These are phyloP conservation scores for Pleurotus sapidus DNA, from an alignment of 768 basidiomycete genomes.

Conservation along the genomic window DNA sequence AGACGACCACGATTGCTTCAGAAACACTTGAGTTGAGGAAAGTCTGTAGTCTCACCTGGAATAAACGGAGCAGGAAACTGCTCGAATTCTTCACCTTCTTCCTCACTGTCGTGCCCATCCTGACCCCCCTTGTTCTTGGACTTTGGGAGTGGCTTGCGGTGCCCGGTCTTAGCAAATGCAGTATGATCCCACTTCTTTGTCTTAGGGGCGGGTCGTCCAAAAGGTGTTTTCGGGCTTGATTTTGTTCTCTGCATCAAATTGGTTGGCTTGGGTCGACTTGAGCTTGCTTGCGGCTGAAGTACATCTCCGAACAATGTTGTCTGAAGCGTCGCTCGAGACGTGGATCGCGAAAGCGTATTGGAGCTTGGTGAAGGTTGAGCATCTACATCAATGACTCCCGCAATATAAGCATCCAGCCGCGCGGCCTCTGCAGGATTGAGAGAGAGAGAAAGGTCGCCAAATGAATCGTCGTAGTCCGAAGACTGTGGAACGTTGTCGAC, in stretches of 20 bases:
- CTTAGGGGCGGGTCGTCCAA: constrained; percentile 57
- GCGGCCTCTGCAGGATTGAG: constrained; percentile 54
- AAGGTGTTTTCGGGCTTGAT: constrained; percentile 39
- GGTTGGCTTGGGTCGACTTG: constrained; percentile 20
- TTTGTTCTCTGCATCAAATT: constrained; percentile 38
- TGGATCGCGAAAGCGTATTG: constrained; percentile 27
- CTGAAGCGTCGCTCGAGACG: constrained; percentile 44
- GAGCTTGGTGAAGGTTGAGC: constrained; percentile 40
- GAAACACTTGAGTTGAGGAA: background rate
- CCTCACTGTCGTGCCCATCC: constrained; percentile 49
- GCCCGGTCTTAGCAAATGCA: constrained; percentile 77
- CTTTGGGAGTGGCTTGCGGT: constrained; percentile 52
- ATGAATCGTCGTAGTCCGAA: constrained; percentile 36
- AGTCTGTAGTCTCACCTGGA: constrained; percentile 43
- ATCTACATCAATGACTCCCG: constrained; percentile 41
- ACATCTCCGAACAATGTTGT: constrained; percentile 69
- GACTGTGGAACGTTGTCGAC: constrained; percentile 9
- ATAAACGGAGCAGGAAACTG: constrained; percentile 84
- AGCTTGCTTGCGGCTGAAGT: constrained; percentile 22
- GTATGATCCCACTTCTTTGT: constrained; percentile 93
- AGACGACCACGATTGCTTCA: constrained; percentile 4
- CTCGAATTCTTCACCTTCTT: constrained; percentile 74
- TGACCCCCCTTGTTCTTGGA: constrained; percentile 51
- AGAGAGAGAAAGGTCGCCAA: constrained; percentile 52
- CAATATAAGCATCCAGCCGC: constrained; percentile 50